Percentiles rank a stretch among this genome's conserved stretches.
phyloP scores from a whole-genome alignment of 371 early-diverging fungal species.

The Haplosporangium sp. region DNA sequence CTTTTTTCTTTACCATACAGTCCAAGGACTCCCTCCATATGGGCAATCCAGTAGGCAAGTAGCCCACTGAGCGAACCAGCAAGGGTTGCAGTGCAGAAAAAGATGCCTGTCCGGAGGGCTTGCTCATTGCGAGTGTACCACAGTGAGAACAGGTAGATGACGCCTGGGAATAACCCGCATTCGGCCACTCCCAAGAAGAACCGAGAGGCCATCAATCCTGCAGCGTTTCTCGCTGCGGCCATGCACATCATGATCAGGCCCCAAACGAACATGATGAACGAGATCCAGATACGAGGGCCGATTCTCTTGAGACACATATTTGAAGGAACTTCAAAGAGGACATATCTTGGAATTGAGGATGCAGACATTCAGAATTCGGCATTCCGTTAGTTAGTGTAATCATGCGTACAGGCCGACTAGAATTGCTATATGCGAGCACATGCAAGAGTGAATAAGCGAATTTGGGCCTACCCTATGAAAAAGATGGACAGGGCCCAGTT shows the following conservation, averaged over 20 bases:
- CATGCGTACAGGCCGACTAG: too few species aligned
- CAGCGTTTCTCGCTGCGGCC: conserved; percentile 60
- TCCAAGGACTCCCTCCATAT: conserved; percentile 64
- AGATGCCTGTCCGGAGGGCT: conserved; percentile 75
- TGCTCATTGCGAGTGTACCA: conserved; percentile 81
- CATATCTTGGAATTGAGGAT: conserved; percentile 10
- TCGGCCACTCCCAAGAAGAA: conserved; percentile 75
- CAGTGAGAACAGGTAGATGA: conserved; percentile 75
- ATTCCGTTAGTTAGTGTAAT: too few species aligned
- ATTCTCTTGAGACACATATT: conserved; percentile 29
- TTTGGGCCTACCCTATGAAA: conserved; percentile 14
- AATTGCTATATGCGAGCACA: too few species aligned
- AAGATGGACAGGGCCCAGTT: conserved; percentile 31
- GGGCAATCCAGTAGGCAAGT: conserved; percentile 63
- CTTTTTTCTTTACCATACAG: conserved; percentile 16
- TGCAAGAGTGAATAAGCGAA: not conserved
- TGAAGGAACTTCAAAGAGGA: conserved; percentile 26
- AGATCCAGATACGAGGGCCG: conserved; percentile 67
- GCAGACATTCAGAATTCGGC: not conserved
- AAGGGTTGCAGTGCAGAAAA: conserved; percentile 70
- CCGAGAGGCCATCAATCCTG: conserved; percentile 66
- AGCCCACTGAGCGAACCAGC: conserved; percentile 84
- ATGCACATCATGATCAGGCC: conserved; percentile 70
- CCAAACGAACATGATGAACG: conserved; percentile 71
- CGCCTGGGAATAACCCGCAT: conserved; percentile 79